These are phyloP conservation scores for Melanopsichium pennsylvanicum DNA, from an alignment of 1,284 basidiomycete species.

Conservation along the genomic window DNA sequence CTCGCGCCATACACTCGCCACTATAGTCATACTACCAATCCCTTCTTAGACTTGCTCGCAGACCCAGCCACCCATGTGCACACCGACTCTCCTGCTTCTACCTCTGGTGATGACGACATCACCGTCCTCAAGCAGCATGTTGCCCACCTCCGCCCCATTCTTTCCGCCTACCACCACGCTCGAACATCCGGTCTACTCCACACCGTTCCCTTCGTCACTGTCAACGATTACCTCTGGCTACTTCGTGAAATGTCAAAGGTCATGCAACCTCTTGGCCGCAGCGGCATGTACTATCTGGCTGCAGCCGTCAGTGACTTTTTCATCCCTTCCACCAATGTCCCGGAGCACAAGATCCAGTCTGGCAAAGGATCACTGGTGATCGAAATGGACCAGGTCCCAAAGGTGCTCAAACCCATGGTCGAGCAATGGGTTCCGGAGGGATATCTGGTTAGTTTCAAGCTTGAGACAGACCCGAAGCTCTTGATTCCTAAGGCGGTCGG, in stretches of 20 bases:
- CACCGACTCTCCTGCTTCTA: conserved; percentile 15
- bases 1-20: conserved; percentile 95
- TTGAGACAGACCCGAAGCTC: conserved; percentile 86
- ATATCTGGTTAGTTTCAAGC: conserved; percentile 97
- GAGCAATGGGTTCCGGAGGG: conserved; percentile 91
- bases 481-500: conserved; percentile 88
- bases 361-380: conserved; percentile 84
- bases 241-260: conserved; percentile 77
- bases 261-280: conserved; percentile 74
- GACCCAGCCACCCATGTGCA: conserved; percentile 66
- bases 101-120: conserved; percentile 68
- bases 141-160: conserved; percentile 75
- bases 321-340: conserved; percentile 86
- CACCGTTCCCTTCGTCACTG: conserved; percentile 88
- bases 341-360: conserved; percentile 97
- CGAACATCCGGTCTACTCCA: conserved; percentile 78
- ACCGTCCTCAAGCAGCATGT: conserved; percentile 75
- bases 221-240: conserved; percentile 95
- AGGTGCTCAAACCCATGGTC: conserved; percentile 89
- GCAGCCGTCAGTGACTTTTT: conserved; percentile 99
- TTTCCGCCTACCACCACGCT: conserved; percentile 82
- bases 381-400: conserved; percentile 99
- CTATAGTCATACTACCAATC: conserved; percentile 96
- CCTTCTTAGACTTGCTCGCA: conserved; percentile 94
- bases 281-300: conserved; percentile 92